A percentile compares a stretch with the other conserved stretches of the same genome.
Conservation (phyloP, 768 basidiomycete genomes). For the Boletus speciosus region DNA sequence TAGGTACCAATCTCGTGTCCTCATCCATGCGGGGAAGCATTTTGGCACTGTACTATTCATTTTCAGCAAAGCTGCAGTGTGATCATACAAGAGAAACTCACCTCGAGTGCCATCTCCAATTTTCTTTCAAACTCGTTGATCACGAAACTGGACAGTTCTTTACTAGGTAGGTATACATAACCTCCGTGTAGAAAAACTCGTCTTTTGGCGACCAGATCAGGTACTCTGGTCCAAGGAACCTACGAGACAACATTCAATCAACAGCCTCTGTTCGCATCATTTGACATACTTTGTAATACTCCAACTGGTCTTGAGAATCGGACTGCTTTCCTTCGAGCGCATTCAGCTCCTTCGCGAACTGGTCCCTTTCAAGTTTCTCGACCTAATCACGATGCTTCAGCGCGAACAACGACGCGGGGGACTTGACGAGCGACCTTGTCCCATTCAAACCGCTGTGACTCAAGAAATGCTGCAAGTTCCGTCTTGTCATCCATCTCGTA, state of each 20-base stretch:
- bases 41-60: constrained; percentile 70
- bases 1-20: constrained; percentile 84
- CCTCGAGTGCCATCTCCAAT: constrained; percentile 75
- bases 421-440: constrained; percentile 40
- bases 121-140: constrained; percentile 79
- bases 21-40: constrained; percentile 90
- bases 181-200: constrained; percentile 75
- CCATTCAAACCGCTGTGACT: constrained; percentile 56
- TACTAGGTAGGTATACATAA: constrained; percentile 83
- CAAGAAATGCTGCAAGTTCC: constrained; percentile 66
- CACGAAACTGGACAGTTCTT: constrained; percentile 79
- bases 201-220: constrained; percentile 83
- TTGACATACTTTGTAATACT: constrained; percentile 68
- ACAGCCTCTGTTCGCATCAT: background rate
- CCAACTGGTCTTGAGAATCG: background rate
- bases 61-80: constrained; percentile 8
- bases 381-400: constrained; percentile 43
- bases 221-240: constrained; percentile 97
- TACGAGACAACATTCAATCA: constrained; percentile 27
- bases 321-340: constrained; percentile 25
- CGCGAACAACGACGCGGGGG: background rate
- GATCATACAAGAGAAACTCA: constrained; percentile 31
- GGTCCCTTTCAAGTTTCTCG: constrained; percentile 49
- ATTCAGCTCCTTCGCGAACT: constrained; percentile 45
- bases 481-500: constrained; percentile 60